Percentiles rank a stretch among this genome's conserved stretches.
These are phyloP conservation scores for Lactarius psammicola DNA, from an alignment of 768 basidiomycete species.

Conservation along the genomic window DNA sequence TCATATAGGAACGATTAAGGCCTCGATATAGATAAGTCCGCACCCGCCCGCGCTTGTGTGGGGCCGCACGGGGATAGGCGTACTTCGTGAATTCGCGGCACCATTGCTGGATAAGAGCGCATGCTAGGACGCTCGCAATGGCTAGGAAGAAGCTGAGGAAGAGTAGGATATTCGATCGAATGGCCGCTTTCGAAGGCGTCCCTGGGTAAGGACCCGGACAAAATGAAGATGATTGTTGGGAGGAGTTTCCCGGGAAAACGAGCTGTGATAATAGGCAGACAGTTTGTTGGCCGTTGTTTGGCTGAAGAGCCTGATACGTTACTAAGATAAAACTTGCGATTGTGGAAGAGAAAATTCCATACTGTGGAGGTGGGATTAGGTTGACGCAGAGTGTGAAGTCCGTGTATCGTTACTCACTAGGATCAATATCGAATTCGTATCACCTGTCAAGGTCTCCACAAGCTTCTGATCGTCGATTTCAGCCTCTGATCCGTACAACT, in stretches of 20 bases:
- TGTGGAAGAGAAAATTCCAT: slow-evolving; percentile 25
- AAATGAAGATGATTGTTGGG: not conserved
- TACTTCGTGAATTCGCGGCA: slow-evolving; percentile 4
- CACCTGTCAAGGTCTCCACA: slow-evolving; percentile 14
- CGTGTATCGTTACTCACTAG: slow-evolving; percentile 12
- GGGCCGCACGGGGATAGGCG: slow-evolving; percentile 4
- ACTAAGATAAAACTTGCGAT: slow-evolving; percentile 26
- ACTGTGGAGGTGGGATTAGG: not conserved
- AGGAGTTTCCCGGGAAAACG: not conserved
- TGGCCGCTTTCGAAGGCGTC: not conserved
- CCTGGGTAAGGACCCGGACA: not conserved
- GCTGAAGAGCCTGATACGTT: slow-evolving; percentile 17
- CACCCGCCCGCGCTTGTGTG: slow-evolving; percentile 16
- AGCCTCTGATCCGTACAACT: slow-evolving; percentile 21
- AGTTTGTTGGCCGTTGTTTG: slow-evolving; percentile 2
- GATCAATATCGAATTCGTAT: slow-evolving; percentile 23
- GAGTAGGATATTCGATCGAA: slow-evolving; percentile 18
- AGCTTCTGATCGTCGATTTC: slow-evolving; percentile 14
- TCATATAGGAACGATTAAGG: slow-evolving; percentile 5
- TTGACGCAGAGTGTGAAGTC: not conserved
- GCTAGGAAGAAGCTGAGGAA: slow-evolving; percentile 17
- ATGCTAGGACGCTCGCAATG: slow-evolving; percentile 16
- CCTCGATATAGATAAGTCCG: slow-evolving; percentile 14
- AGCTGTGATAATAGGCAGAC: slow-evolving; percentile 9
- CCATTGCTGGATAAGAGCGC: slow-evolving; percentile 25